These are phyloP conservation scores for Yamadazyma tumulicola DNA, from an alignment of 805 yeast genomes.

Conservation along the genomic window DNA sequence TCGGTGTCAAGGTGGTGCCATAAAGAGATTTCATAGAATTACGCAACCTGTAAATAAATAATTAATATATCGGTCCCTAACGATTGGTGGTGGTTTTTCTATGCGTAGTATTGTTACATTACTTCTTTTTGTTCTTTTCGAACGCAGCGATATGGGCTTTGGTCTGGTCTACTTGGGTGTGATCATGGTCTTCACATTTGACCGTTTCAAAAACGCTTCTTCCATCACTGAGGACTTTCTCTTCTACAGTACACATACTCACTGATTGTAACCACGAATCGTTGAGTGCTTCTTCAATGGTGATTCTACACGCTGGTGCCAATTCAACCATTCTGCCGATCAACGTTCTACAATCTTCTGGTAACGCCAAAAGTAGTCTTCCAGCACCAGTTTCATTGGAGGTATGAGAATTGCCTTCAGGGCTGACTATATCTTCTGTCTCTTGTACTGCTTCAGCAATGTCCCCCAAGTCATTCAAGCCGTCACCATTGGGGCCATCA, in stretches of 20 bases:
- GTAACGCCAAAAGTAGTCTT: constrained; percentile 65
- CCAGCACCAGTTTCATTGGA: constrained; percentile 69
- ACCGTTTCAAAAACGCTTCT: constrained; percentile 31
- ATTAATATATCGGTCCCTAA: background rate
- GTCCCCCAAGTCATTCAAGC: constrained; percentile 14
- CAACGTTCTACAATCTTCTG: constrained; percentile 63
- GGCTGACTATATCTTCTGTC: constrained; percentile 1
- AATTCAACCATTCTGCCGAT: constrained; percentile 75
- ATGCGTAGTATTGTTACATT: constrained; percentile 7
- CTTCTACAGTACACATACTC: constrained; percentile 65
- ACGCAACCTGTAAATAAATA: constrained; percentile 2
- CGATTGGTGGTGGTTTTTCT: background rate
- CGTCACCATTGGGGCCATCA: constrained; percentile 20
- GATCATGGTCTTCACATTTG: constrained; percentile 63
- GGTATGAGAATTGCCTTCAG: constrained; percentile 49
- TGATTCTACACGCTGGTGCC: constrained; percentile 81
- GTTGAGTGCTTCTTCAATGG: constrained; percentile 73
- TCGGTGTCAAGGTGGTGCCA: constrained; percentile 75
- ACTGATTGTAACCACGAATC: constrained; percentile 67
- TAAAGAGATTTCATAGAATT: too few relatives aligned
- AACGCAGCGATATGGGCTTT: constrained; percentile 94
- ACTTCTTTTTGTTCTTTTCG: constrained; percentile 73
- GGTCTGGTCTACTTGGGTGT: constrained; percentile 85
- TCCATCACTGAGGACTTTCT: constrained; percentile 29
- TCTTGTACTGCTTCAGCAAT: constrained; percentile 10